Percentiles rank a stretch among this genome's conserved stretches.
These are phyloP conservation scores for Nakazawaea anatomiae DNA, from an alignment of 805 yeast species.

Conservation along the genomic window DNA sequence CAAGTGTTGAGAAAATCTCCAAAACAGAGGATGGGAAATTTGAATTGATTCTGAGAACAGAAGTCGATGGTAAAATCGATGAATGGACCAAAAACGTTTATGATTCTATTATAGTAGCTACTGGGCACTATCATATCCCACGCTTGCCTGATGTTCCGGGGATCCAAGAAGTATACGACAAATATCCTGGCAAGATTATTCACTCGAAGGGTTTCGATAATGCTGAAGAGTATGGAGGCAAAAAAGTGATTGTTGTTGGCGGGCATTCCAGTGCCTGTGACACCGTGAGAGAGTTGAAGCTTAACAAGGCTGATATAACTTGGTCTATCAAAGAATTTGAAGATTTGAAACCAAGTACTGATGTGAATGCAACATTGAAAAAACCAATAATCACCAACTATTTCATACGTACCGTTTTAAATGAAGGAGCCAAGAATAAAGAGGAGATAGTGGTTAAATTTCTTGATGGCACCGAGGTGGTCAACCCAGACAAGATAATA, in stretches of 20 bases:
- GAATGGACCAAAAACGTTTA: slow-evolving; percentile 30
- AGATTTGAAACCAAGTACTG: not conserved
- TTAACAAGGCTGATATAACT: not conserved
- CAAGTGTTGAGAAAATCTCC: slow-evolving; percentile 34
- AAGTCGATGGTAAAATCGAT: slow-evolving; percentile 20
- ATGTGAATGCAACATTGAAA: slow-evolving; percentile 11
- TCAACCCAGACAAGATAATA: slow-evolving; percentile 17
- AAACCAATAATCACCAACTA: slow-evolving; percentile 24
- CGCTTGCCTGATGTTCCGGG: slow-evolving; percentile 33
- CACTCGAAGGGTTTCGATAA: slow-evolving; percentile 22
- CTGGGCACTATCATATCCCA: slow-evolving; percentile 38
- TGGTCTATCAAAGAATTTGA: slow-evolving; percentile 1
- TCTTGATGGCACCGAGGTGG: slow-evolving; percentile 16
- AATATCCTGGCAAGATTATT: slow-evolving; percentile 13
- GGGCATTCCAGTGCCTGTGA: slow-evolving; percentile 4
- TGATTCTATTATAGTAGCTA: slow-evolving; percentile 35
- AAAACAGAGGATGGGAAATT: slow-evolving; percentile 21
- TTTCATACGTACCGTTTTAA: slow-evolving; percentile 1
- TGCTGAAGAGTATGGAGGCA: slow-evolving; percentile 13
- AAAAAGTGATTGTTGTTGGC: slow-evolving; percentile 11
- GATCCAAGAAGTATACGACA: slow-evolving; percentile 20
- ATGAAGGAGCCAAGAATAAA: not conserved
- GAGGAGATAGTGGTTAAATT: slow-evolving; percentile 16
- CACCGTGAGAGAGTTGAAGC: slow-evolving; percentile 1
- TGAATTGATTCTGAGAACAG: slow-evolving; percentile 25